Evolutionary conservation across 1,284 basidiomycete species (phyloP).

Genomic region (Cryptococcus depauperatus): DNA sequence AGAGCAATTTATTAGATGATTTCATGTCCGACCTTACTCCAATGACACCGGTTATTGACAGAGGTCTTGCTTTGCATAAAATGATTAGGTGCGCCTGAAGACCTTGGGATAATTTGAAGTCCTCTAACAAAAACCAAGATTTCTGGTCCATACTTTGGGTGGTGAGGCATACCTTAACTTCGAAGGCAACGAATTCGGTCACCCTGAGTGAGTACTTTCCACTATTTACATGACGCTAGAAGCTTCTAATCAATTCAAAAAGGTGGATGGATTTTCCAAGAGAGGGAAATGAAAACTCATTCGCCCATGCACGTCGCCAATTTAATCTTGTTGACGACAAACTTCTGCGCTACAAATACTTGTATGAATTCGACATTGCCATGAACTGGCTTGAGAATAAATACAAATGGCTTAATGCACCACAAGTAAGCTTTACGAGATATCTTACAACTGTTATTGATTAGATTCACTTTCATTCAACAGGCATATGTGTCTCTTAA

Average conservation of each 20-base stretch:
- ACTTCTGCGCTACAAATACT: constrained; percentile 78
- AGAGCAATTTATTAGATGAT: constrained; percentile 55
- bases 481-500: constrained; percentile 87
- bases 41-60: constrained; percentile 77
- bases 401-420: constrained; percentile 74
- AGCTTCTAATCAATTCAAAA: background rate
- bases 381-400: constrained; percentile 81
- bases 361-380: constrained; percentile 86
- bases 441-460: background rate
- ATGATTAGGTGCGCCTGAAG: constrained; percentile 70
- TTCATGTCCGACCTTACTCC: constrained; percentile 88
- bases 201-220: constrained; percentile 69
- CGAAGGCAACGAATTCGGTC: constrained; percentile 96
- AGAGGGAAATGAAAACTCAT: constrained; percentile 87
- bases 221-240: background rate
- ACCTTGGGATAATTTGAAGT: constrained; percentile 4
- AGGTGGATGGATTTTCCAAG: constrained; percentile 99
- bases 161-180: constrained; percentile 98
- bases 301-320: constrained; percentile 89
- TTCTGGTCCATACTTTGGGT: constrained; percentile 83
- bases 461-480: background rate
- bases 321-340: constrained; percentile 89
- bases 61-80: constrained; percentile 89
- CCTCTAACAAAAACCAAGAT: constrained; percentile 47
- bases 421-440: constrained; percentile 53